Base-by-base conservation (phyloP, 371 early-diverging fungal species). In the Gilbertella persicaria region DNA sequence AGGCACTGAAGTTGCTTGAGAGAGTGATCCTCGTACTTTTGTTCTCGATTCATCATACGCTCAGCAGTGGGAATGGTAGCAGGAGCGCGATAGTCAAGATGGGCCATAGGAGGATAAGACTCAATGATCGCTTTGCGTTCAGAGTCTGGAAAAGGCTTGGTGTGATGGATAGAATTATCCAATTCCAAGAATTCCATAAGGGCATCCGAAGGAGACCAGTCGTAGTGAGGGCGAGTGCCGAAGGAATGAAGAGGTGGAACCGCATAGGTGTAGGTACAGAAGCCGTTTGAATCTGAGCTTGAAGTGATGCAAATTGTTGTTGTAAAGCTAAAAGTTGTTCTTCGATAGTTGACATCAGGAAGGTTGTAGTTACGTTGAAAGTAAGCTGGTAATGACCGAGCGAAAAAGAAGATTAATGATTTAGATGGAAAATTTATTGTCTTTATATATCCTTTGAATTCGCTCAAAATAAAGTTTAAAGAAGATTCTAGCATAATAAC, bases 111-210 rank as follows among this genome's bases (percentile, higher is more conserved):
- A 19, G 62, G 53, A 28, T 62, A 55, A 16, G 45, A 14, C 8
- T 55, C 49, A 29, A 62, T 26, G 16, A 55, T 54, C 0, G 51
- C 13, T 28, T 55, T 50, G 21, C 61, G 61, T 14, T 61, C 61
- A 17, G 25, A 36, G 28, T 55, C 47, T 0, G 46, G 4, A 0
- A 50, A 23, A 2, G n/a, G 7, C 30, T 37, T 16, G n/a, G 50
- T 38, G 5, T n/a, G 35, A 9, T 30, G 28, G 2, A 39, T 23
- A 33, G 30, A 51, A 21, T 19, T 23, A 51, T 41, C 50, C 21
- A 51, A 10, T 1, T 50, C 5, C 26, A 60, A 7, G 10, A 49
- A 13, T n/a, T 50, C 21, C 0, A 14, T 9, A 1, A 55, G 42
- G 1, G 17, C 21, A 1, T 38, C 50, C 1, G 50, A 35, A 19